Evolutionary conservation across 2,329 filamentous ascomycete species (phyloP).

Genomic region (Aspergillus eucalypticola): DNA sequence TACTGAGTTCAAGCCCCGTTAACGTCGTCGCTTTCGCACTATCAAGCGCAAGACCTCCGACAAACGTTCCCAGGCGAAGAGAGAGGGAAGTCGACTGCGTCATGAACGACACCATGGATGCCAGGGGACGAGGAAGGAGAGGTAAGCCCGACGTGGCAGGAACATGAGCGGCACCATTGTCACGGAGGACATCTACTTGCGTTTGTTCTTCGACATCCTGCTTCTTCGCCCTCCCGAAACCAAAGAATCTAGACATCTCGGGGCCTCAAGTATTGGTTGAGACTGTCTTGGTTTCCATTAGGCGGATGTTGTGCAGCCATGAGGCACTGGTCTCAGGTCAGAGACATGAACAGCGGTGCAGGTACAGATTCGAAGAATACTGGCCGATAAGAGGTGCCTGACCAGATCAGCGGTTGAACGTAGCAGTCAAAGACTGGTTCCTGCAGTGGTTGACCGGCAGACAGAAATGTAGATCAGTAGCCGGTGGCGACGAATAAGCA

Average conservation of each 20-base stretch:
- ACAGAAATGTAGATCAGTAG: constrained; percentile 11
- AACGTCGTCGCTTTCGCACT: constrained; percentile 47
- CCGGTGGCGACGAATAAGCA: constrained; percentile 2
- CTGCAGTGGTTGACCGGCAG: neutral
- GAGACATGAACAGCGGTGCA: neutral
- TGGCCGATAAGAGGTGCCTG: neutral
- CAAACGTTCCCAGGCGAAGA: constrained; percentile 45
- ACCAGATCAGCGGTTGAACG: neutral
- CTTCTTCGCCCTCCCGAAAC: constrained; percentile 17
- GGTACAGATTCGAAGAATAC: neutral
- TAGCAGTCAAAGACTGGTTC: neutral
- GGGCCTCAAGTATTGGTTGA: constrained; percentile 12
- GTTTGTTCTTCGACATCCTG: constrained; percentile 11
- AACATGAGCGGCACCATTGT: constrained; percentile 23
- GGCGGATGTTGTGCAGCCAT: constrained; percentile 8
- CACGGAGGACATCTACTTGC: constrained; percentile 7
- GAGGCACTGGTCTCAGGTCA: neutral
- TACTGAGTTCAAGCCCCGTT: constrained; percentile 47
- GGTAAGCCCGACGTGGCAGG: constrained; percentile 36
- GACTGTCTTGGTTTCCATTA: constrained; percentile 4
- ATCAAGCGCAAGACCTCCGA: constrained; percentile 47
- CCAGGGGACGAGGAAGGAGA: constrained; percentile 46
- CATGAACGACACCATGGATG: constrained; percentile 46
- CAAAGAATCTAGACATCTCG: constrained; percentile 23
- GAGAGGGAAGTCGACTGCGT: constrained; percentile 49